phyloP scores from a whole-genome alignment of 2,329 filamentous ascomycete genomes.

The Triangularia verruculosa region DNA sequence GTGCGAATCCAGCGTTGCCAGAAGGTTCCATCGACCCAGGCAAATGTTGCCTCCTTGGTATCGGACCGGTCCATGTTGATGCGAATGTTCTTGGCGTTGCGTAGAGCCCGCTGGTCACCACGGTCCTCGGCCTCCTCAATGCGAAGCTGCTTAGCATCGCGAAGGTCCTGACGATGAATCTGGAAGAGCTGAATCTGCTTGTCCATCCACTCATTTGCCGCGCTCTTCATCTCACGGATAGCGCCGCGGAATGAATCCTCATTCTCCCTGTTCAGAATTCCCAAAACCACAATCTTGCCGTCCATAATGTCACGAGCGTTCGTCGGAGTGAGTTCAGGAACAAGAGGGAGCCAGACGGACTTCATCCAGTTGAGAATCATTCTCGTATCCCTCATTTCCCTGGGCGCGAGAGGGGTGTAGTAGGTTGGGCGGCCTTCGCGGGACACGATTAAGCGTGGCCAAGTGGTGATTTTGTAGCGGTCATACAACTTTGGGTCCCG shows the following conservation, averaged over 20 bases:
- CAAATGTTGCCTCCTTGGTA: conserved; percentile 87
- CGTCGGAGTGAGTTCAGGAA: conserved; percentile 85
- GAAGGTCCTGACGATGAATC: conserved; percentile 85
- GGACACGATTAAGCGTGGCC: conserved; percentile 88
- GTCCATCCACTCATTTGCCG: conserved; percentile 96
- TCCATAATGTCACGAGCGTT: conserved; percentile 96
- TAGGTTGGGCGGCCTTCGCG: conserved; percentile 87
- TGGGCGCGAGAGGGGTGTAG: conserved; percentile 80
- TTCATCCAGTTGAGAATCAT: conserved; percentile 90
- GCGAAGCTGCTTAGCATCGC: conserved; percentile 89
- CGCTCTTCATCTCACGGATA: conserved; percentile 89
- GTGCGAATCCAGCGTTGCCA: conserved; percentile 96
- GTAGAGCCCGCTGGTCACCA: conserved; percentile 80
- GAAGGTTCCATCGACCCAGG: conserved; percentile 95
- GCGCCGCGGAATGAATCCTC: conserved; percentile 74
- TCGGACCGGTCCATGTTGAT: conserved; percentile 88
- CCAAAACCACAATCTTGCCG: conserved; percentile 89
- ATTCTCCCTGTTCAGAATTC: conserved; percentile 77
- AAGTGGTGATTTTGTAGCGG: conserved; percentile 92
- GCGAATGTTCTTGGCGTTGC: conserved; percentile 83
- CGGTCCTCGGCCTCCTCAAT: conserved; percentile 96
- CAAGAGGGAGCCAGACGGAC: conserved; percentile 91
- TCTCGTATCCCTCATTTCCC: conserved; percentile 86
- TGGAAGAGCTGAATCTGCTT: conserved; percentile 90
- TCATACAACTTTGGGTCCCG: conserved; percentile 71